phyloP scores from a whole-genome alignment of 306 rosid species.

The Malus asiatica region DNA sequence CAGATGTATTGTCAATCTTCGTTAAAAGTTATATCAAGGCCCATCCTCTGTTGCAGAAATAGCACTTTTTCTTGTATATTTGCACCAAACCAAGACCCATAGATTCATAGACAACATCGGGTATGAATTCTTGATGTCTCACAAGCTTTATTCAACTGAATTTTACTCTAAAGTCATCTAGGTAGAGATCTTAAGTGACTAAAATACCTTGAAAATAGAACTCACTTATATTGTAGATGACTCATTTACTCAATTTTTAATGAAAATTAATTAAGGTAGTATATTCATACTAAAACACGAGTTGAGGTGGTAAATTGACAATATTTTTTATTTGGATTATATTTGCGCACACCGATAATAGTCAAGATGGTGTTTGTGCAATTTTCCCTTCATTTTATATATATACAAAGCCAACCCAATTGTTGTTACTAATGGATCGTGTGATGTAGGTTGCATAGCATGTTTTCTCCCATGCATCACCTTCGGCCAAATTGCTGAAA shows the following conservation, averaged over 20 bases:
- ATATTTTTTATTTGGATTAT: too few relatives aligned
- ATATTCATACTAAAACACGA: neutral
- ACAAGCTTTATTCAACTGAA: neutral
- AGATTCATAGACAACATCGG: neutral
- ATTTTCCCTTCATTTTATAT: neutral
- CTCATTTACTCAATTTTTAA: too few relatives aligned
- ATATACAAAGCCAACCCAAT: neutral
- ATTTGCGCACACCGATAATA: neutral
- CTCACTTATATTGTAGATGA: neutral
- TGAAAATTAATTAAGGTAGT: neutral
- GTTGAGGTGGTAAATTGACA: neutral
- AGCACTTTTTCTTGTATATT: neutral
- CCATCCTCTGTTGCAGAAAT: neutral
- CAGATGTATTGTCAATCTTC: too few relatives aligned
- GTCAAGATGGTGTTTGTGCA: neutral
- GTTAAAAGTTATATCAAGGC: neutral
- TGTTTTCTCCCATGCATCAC: conserved; percentile 1
- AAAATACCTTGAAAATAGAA: too few relatives aligned
- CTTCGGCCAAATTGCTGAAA: neutral
- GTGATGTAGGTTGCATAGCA: conserved; percentile 2
- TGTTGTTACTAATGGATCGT: neutral
- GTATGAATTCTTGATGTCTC: neutral
- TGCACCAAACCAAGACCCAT: too few relatives aligned
- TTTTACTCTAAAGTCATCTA: neutral
- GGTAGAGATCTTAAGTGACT: neutral